These are phyloP conservation scores for Fusarium ambrosium DNA, from an alignment of 2,329 filamentous ascomycete species.

Conservation along the genomic window DNA sequence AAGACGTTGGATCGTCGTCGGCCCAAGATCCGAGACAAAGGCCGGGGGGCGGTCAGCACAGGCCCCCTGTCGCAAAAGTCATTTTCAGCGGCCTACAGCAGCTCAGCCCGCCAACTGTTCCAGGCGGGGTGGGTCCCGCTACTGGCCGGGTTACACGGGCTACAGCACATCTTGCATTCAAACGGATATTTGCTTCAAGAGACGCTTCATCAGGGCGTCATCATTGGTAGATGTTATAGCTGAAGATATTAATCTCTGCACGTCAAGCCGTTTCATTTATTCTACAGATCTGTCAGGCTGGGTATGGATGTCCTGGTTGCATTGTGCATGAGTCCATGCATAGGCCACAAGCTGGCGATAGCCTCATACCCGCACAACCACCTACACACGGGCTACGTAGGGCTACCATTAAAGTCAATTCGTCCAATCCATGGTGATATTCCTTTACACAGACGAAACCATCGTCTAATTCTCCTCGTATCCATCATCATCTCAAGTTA, in stretches of 20 bases:
- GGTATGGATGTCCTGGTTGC: background rate
- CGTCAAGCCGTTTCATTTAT: background rate
- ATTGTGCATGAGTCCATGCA: slow-evolving; percentile 1
- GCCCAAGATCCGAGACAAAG: slow-evolving; percentile 43
- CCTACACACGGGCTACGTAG: background rate
- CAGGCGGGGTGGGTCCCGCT: slow-evolving; percentile 15
- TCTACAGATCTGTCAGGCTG: background rate
- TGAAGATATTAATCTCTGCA: background rate
- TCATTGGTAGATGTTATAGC: background rate
- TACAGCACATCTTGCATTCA: slow-evolving; percentile 37
- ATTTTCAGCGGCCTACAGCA: slow-evolving; percentile 22
- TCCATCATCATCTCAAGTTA: background rate
- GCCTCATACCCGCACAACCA: background rate
- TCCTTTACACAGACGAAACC: background rate
- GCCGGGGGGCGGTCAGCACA: slow-evolving; percentile 37
- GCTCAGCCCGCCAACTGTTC: slow-evolving; percentile 12
- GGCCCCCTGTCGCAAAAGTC: slow-evolving; percentile 2
- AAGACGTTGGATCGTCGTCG: slow-evolving; percentile 31
- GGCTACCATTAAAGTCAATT: background rate
- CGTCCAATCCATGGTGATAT: background rate
- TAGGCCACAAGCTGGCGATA: background rate
- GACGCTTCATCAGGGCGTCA: background rate
- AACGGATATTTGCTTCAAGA: background rate
- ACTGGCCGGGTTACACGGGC: slow-evolving; percentile 21
- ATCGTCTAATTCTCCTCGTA: background rate